These are phyloP conservation scores for Thraustochytrium striatum DNA, from an alignment of 352 stramenopile genomes.

Conservation along the genomic window DNA sequence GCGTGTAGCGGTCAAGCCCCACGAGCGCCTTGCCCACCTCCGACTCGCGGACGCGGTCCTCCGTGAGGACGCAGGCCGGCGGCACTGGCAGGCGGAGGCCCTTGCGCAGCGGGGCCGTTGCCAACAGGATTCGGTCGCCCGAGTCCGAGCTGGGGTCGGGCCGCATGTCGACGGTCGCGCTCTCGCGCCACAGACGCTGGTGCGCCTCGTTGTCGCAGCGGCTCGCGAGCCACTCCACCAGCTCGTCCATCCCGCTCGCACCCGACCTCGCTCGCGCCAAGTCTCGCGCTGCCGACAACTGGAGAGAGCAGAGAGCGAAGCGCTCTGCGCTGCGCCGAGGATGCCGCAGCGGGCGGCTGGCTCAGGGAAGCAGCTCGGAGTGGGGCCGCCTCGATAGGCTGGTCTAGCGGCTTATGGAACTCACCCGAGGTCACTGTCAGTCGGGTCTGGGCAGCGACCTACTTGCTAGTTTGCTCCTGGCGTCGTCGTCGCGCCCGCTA, in stretches of 20 bases:
- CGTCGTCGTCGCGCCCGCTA: too few relatives aligned
- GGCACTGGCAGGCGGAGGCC: constrained; percentile 12
- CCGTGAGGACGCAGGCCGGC: constrained; percentile 18
- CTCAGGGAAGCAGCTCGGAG: too few relatives aligned
- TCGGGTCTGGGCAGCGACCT: too few relatives aligned
- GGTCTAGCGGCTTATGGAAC: too few relatives aligned
- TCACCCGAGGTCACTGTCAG: too few relatives aligned
- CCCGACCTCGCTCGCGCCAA: too few relatives aligned
- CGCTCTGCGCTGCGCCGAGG: too few relatives aligned
- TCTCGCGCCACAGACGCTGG: neutral
- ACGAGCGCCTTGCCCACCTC: neutral
- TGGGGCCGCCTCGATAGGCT: too few relatives aligned
- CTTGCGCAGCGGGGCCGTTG: neutral
- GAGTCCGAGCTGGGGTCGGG: neutral
- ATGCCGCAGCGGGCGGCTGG: too few relatives aligned
- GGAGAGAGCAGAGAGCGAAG: too few relatives aligned
- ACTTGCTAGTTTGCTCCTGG: too few relatives aligned
- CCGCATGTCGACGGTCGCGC: neutral
- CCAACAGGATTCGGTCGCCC: constrained; percentile 9
- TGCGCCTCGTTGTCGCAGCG: neutral
- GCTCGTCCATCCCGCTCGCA: constrained; percentile 10
- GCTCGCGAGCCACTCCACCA: neutral
- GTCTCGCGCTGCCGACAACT: too few relatives aligned
- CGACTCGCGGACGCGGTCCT: neutral
- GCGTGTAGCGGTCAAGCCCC: constrained; percentile 27